Base-by-base conservation (phyloP, 2,329 filamentous ascomycete genomes). In the Purpureocillium lavendulum region DNA sequence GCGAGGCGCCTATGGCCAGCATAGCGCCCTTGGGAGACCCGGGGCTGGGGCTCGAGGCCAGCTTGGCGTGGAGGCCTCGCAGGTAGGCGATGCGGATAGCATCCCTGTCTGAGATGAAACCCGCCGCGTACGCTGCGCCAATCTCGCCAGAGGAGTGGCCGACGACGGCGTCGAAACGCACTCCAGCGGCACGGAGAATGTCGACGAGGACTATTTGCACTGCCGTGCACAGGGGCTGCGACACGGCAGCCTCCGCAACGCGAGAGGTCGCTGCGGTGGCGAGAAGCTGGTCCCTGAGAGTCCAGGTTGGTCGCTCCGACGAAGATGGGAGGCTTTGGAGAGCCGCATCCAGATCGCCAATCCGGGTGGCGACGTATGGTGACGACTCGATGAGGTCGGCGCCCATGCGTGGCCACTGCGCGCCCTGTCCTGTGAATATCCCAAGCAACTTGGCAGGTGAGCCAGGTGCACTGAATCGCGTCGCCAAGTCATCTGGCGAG, bases 71-170 rank as follows among this genome's bases (percentile, higher is more conserved):
- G 4, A 33, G 12, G 8, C 44, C 44, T 4, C 45, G 40, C 16
- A 34, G 39, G 28, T 44, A 44, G 4, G 42, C 42, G n/a, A 41
- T 36, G 2, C 31, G 12, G 10, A 46, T 47, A 7, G 54, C 53
- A 26, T 52, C 46, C 4, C 51, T 33, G 12, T 36, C 40, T 7
- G 17, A 40, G 7, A 76, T 37, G 18, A 62, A 52, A 0, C 69
- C 69, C 0, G 66, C 62, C 0, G 69, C 67, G 44, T 71, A 75
- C 0, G 66, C 71, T 0, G 69, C 69, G 1, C 53, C 67, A n/a
- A 73, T 70, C 44, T 73, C 70, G 1, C 70, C 70, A 1, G 62
- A 67, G 0, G 67, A 71, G 45, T 73, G 70, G 3, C 70, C 69
- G 4, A 70, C 56, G 1, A 67, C 64, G 2, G 56, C 58, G 4